A percentile compares a stretch with the other conserved stretches of the same genome.
phyloP scores from a whole-genome alignment of 176 grass and related monocot species.

The Oryza rufipogon region DNA sequence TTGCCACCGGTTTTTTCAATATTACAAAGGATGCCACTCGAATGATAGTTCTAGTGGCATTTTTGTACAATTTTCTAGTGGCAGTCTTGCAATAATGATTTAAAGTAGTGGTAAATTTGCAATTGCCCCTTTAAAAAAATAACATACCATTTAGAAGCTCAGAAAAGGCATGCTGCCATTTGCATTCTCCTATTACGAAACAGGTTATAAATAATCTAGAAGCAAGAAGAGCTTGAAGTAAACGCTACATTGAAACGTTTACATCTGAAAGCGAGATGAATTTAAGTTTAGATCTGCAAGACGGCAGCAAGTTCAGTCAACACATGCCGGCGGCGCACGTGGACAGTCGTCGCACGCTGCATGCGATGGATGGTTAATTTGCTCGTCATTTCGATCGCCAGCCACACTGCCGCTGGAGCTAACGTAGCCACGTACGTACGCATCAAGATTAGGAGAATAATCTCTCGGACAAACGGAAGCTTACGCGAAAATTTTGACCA shows the following conservation, averaged over 20 bases:
- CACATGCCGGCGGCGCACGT: conserved; percentile 29
- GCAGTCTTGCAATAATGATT: too few species aligned
- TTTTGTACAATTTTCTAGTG: too few species aligned
- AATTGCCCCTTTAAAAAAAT: too few species aligned
- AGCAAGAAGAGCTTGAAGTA: not conserved
- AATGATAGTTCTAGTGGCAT: too few species aligned
- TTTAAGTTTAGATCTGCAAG: not conserved
- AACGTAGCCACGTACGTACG: not conserved
- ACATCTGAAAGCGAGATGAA: not conserved
- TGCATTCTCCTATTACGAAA: too few species aligned
- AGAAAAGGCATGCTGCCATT: too few species aligned
- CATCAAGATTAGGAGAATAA: conserved; percentile 20
- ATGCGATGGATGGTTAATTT: conserved; percentile 12
- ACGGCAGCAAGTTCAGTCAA: conserved; percentile 13
- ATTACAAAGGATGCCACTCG: too few species aligned
- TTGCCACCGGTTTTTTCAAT: too few species aligned
- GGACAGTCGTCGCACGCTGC: not conserved
- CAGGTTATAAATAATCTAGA: too few species aligned
- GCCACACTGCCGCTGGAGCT: not conserved
- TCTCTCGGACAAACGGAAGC: conserved; percentile 27
- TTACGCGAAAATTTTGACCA: not conserved
- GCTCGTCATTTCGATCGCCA: not conserved
- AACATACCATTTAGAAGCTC: not conserved
- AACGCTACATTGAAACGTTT: conserved; percentile 20
- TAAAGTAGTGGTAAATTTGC: too few species aligned